phyloP scores from a whole-genome alignment of 441 rosid species.

The Eugenia klotzschiana region DNA sequence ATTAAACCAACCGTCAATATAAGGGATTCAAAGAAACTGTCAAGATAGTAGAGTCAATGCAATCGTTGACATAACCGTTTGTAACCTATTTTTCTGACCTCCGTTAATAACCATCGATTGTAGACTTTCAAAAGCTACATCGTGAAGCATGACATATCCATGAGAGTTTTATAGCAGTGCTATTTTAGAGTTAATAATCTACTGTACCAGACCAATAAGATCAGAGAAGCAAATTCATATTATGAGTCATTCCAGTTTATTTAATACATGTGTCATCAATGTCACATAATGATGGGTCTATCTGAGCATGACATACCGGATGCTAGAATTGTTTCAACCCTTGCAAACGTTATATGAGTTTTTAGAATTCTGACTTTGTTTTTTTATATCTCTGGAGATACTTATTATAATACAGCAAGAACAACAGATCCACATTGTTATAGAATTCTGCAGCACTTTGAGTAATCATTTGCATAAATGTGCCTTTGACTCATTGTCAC shows the following conservation, averaged over 20 bases:
- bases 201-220: neutral
- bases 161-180: no score
- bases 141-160: no score
- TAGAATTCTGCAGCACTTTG: no score
- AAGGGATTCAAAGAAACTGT: no score
- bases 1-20: no score
- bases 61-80: no score
- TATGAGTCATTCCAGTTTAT: neutral
- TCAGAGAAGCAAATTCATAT: neutral
- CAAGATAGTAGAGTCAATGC: no score
- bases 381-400: neutral
- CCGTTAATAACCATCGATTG: no score
- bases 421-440: neutral
- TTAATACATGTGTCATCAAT: neutral
- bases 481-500: no score
- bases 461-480: neutral
- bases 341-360: neutral
- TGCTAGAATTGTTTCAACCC: neutral
- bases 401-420: neutral
- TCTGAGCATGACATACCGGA: neutral
- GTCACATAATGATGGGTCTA: neutral
- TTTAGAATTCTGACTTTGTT: neutral
- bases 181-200: neutral
- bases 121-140: no score
- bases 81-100: no score